Base-by-base conservation (phyloP, 1,284 basidiomycete genomes). In the Hemileia vastatrix region DNA sequence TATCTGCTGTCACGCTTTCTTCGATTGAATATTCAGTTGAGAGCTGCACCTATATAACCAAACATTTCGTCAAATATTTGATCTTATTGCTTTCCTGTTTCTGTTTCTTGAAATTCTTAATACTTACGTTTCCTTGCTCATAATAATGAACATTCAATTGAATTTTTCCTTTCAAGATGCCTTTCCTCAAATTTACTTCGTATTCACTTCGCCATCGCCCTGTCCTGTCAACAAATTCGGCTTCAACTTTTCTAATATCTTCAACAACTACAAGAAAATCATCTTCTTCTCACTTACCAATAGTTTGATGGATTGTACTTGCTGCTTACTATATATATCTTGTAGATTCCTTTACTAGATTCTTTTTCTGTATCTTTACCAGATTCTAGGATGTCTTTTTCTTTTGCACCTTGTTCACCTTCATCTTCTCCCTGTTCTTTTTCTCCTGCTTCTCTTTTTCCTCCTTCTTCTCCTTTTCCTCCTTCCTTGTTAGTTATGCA, bases 101-200 rank as follows among this genome's bases (percentile, higher is more conserved):
- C n/a, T n/a, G n/a, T n/a, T n/a, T n/a, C n/a, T n/a, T n/a, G n/a
- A n/a, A n/a, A n/a, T n/a, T n/a, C n/a, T n/a, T n/a, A n/a, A 32
- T 8, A 74, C 81, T 64, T 66, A 91, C 92, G 73, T 93, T 93
- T 70, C 90, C 92, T 77, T 94, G 90, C 76, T 96, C 92, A 72
- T 91, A 96, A 74, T 96, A 96, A 76, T 96, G 92, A 23, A 94
- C 86, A 71, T 91, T 88, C 51, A 90, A 82, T 19, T 86, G 78
- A 27, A 92, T 83, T 67, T 79, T 83, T 0, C 90, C 79, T 4
- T 65, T 63, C 9, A 80, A 70, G 6, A 57, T 68, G 11, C 70
- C 68, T 32, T 69, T 69, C 4, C 70, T 70, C 9, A 76, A 66
- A 66, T 81, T 78, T n/a, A 80, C 73, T 8, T 72, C 65, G 73